Conservation (phyloP, 805 yeast species). For the Saturnispora halmiae region DNA sequence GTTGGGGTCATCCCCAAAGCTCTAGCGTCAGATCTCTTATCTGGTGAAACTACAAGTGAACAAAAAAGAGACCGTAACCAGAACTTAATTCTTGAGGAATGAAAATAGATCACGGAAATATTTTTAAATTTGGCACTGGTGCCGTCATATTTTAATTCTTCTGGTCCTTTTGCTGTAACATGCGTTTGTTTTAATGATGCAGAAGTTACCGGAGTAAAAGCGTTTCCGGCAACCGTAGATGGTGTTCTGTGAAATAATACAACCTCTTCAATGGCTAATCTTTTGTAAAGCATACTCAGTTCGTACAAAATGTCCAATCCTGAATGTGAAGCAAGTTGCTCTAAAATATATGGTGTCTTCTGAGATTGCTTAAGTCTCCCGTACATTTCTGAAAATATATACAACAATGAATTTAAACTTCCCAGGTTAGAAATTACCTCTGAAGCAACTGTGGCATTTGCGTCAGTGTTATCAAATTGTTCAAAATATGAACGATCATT, state of each 20-base stretch:
- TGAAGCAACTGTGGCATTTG: slow-evolving; percentile 27
- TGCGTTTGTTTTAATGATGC: slow-evolving; percentile 36
- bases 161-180: slow-evolving; percentile 34
- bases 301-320: slow-evolving; percentile 35
- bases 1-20: slow-evolving; percentile 21
- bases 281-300: slow-evolving; percentile 39
- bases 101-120: slow-evolving; percentile 44
- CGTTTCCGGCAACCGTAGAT: slow-evolving; percentile 34
- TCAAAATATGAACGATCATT: slow-evolving; percentile 31
- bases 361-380: slow-evolving; percentile 40
- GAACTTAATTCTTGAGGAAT: slow-evolving; percentile 40
- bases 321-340: slow-evolving; percentile 32
- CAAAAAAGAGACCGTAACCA: slow-evolving; percentile 29
- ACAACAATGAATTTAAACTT: slow-evolving; percentile 36
- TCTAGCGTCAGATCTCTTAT: slow-evolving; percentile 37
- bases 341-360: slow-evolving; percentile 33
- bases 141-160: slow-evolving; percentile 31
- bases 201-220: slow-evolving; percentile 26
- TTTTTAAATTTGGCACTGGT: slow-evolving; percentile 57
- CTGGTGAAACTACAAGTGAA: slow-evolving; percentile 24
- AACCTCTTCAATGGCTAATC: slow-evolving; percentile 51
- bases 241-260: slow-evolving; percentile 42
- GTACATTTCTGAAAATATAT: slow-evolving; percentile 47
- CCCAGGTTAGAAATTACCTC: slow-evolving; percentile 30
- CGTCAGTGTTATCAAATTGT: slow-evolving; percentile 24